Percentiles rank a stretch among this genome's conserved stretches.
These are phyloP conservation scores for Neofusicoccum sp. DNA, from an alignment of 2,329 filamentous ascomycete genomes.

Conservation along the genomic window DNA sequence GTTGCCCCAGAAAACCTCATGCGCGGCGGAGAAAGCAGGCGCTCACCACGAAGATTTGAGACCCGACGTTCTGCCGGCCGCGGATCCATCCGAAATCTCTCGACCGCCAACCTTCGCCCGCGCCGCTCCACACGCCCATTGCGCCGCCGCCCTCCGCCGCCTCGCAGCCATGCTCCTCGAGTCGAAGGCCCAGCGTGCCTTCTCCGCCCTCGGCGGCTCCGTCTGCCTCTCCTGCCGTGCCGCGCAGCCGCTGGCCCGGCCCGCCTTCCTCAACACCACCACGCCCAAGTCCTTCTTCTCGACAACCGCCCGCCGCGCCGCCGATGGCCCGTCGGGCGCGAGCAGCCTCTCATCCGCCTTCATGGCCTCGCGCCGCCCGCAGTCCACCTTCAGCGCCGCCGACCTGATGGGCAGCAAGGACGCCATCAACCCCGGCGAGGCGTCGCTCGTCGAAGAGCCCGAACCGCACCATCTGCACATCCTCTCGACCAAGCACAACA, in stretches of 20 bases:
- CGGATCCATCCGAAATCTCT: not conserved
- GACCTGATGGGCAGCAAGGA: not conserved
- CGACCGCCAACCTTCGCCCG: not conserved
- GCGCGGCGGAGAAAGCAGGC: constrained; percentile 10
- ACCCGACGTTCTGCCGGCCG: constrained; percentile 3
- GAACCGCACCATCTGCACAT: constrained; percentile 85
- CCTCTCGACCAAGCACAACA: constrained; percentile 88
- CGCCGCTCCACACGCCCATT: not conserved
- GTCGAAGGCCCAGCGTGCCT: not conserved
- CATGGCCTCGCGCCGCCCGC: not conserved
- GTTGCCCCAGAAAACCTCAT: constrained; percentile 15
- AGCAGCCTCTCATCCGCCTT: not conserved
- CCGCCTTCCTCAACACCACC: not conserved
- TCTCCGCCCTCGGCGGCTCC: constrained; percentile 4
- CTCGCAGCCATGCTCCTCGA: not conserved
- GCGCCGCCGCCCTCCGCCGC: not conserved
- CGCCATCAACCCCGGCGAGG: not conserved
- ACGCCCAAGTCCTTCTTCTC: not conserved
- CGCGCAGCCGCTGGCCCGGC: not conserved
- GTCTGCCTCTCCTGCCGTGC: constrained; percentile 9
- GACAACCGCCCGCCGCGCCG: constrained; percentile 3
- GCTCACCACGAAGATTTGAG: not conserved
- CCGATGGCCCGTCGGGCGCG: not conserved
- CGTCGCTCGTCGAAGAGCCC: not conserved
- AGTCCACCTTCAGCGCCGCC: not conserved